Conservation (phyloP, 2,329 filamentous ascomycete species). For the Alternaria hordeiaustralica region DNA sequence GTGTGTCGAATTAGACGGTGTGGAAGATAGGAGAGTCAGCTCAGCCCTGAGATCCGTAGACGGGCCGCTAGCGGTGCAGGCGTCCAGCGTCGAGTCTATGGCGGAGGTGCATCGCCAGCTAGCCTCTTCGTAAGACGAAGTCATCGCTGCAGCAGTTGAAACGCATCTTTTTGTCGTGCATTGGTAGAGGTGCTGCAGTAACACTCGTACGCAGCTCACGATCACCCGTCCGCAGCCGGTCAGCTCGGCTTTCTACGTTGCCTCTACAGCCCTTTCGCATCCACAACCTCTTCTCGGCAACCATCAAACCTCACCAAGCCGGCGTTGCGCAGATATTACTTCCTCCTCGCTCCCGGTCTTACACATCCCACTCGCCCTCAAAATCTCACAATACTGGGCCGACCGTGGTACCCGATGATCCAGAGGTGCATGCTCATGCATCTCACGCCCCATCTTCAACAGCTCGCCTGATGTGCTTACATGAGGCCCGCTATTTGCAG, state of each 20-base stretch:
- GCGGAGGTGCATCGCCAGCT: neutral
- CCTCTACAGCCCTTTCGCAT: neutral
- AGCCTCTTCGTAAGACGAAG: constrained; percentile 1
- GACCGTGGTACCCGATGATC: neutral
- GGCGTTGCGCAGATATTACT: neutral
- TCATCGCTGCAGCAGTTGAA: neutral
- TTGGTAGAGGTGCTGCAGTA: neutral
- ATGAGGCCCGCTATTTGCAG: neutral
- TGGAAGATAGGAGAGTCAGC: constrained; percentile 3
- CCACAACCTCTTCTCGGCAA: neutral
- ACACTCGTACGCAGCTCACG: neutral
- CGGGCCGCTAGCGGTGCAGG: constrained; percentile 1
- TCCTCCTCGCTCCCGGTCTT: neutral
- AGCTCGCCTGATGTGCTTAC: neutral
- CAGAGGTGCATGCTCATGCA: neutral
- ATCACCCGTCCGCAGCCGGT: neutral
- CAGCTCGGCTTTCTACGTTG: neutral
- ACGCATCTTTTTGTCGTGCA: neutral
- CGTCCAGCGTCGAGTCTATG: neutral
- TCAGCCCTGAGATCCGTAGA: constrained; percentile 2
- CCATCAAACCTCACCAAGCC: neutral
- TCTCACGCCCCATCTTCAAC: neutral
- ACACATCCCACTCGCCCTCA: neutral
- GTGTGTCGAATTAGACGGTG: constrained; percentile 7
- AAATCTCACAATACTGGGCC: neutral